Percentiles rank a stretch among this genome's conserved stretches.
Conservation (phyloP, 768 basidiomycete genomes). For the Pholiota microspora region DNA sequence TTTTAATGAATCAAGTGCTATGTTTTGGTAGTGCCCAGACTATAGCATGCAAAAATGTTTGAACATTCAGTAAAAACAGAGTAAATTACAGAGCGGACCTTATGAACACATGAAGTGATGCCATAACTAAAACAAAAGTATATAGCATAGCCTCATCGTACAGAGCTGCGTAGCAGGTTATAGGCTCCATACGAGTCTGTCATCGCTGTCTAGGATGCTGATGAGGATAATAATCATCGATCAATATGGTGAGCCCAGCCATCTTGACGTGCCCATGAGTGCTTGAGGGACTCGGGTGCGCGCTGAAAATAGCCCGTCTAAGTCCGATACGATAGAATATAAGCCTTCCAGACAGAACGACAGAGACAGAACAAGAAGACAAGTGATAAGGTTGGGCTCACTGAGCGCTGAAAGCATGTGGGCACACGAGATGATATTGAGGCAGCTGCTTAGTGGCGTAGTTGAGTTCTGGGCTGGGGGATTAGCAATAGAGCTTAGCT, state of each 20-base stretch:
- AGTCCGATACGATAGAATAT: not conserved
- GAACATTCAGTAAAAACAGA: no score
- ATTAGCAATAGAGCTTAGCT: not conserved
- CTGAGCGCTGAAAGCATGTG: not conserved
- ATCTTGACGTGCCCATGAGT: not conserved
- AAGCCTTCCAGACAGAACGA: not conserved
- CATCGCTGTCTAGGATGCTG: not conserved
- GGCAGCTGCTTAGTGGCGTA: not conserved
- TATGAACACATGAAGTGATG: no score
- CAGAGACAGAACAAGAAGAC: not conserved
- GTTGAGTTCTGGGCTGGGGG: not conserved
- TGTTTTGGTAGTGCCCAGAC: no score
- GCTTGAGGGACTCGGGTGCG: not conserved
- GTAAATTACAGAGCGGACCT: no score
- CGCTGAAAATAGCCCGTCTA: not conserved
- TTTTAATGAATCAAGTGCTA: not conserved
- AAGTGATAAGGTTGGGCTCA: not conserved
- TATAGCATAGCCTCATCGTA: not conserved
- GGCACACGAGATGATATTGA: not conserved
- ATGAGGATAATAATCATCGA: slow-evolving; percentile 1
- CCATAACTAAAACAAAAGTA: not conserved
- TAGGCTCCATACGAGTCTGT: not conserved
- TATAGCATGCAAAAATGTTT: no score
- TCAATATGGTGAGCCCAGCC: not conserved
- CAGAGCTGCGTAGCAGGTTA: not conserved